Conservation (phyloP, 768 basidiomycete genomes). For the Agaricus subrufescens region DNA sequence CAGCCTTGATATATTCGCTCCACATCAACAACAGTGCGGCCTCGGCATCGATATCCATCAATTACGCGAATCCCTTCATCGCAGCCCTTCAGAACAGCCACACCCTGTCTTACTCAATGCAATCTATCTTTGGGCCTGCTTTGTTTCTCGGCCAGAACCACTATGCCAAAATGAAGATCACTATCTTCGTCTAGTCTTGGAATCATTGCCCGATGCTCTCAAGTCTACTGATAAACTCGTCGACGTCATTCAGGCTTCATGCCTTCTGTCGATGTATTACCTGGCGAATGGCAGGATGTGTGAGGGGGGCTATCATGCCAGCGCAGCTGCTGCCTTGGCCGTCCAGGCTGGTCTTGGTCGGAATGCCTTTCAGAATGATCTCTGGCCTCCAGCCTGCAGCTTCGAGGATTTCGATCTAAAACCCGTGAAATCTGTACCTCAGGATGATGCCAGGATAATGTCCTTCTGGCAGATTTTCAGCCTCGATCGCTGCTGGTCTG, state of each 20-base stretch:
- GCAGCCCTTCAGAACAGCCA: conserved; percentile 53
- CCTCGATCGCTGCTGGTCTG: conserved; percentile 79
- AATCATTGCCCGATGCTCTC: conserved; percentile 60
- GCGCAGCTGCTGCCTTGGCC: conserved; percentile 67
- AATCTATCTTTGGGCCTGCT: conserved; percentile 82
- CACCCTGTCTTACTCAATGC: conserved; percentile 78
- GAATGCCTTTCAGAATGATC: conserved; percentile 26
- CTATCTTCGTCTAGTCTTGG: conserved; percentile 62
- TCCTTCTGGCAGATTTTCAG: conserved; percentile 85
- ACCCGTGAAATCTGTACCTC: conserved; percentile 52
- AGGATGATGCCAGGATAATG: conserved; percentile 66
- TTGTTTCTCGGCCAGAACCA: conserved; percentile 67
- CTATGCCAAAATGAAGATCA: conserved; percentile 69
- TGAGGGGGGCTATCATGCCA: conserved; percentile 78
- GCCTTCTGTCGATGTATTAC: conserved; percentile 72
- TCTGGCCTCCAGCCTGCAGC: conserved; percentile 28
- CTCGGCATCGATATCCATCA: conserved; percentile 65
- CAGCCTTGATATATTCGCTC: conserved; percentile 72
- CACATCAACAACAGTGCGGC: conserved; percentile 72
- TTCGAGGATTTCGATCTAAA: conserved; percentile 44
- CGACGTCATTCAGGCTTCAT: conserved; percentile 75
- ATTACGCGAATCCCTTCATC: conserved; percentile 55
- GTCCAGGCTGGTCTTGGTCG: conserved; percentile 70
- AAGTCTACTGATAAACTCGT: conserved; percentile 48
- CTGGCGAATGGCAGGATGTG: conserved; percentile 68